These are phyloP conservation scores for Tulasnella sp. DNA, from an alignment of 768 basidiomycete genomes.

Conservation along the genomic window DNA sequence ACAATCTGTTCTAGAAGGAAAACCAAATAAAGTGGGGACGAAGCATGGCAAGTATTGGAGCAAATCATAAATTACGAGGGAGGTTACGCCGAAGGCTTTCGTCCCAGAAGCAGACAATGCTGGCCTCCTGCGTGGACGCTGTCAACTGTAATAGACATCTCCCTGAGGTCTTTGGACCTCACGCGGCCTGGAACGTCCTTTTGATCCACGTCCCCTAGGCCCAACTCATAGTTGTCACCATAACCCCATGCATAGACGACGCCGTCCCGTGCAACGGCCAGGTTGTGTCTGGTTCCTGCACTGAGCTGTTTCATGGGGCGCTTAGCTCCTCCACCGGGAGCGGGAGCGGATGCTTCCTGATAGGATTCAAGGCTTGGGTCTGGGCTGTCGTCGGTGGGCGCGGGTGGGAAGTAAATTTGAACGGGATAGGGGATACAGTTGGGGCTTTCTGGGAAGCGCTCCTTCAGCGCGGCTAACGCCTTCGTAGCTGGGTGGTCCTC, in stretches of 20 bases:
- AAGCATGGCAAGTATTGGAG: background rate
- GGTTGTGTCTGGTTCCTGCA: constrained; percentile 42
- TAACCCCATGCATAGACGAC: constrained; percentile 45
- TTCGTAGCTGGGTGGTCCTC: constrained; percentile 42
- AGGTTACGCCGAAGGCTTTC: background rate
- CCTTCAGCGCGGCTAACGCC: constrained; percentile 21
- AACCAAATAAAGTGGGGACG: background rate
- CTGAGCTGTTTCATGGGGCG: constrained; percentile 41
- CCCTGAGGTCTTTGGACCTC: constrained; percentile 19
- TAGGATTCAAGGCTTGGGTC: constrained; percentile 35
- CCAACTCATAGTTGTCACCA: constrained; percentile 41
- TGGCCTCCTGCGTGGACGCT: constrained; percentile 28
- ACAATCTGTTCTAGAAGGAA: background rate
- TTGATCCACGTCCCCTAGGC: constrained; percentile 40
- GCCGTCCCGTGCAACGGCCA: constrained; percentile 42
- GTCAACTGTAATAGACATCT: constrained; percentile 28
- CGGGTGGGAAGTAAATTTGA: constrained; percentile 43
- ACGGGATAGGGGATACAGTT: constrained; percentile 27
- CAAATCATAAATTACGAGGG: background rate
- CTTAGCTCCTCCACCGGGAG: constrained; percentile 34
- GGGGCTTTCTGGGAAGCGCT: background rate
- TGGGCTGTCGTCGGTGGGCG: constrained; percentile 39
- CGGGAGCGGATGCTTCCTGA: background rate
- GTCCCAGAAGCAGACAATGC: constrained; percentile 29
- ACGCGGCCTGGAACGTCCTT: constrained; percentile 28